Conservation (phyloP, 2,329 filamentous ascomycete species). For the Aspergillus sp. region DNA sequence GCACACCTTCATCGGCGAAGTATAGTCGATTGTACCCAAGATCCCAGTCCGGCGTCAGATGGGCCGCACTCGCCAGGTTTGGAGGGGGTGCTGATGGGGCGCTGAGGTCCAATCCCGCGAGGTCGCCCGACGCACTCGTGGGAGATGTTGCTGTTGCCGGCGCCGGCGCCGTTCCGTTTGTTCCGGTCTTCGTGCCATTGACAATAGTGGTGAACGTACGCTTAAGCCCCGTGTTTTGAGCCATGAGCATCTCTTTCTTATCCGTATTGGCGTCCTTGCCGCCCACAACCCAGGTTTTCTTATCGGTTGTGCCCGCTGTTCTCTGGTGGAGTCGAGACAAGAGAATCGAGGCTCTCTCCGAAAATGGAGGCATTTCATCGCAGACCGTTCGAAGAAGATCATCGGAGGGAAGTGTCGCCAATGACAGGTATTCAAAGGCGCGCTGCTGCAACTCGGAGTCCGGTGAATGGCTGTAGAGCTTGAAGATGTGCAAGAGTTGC, state of each 20-base stretch:
- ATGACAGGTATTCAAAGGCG: conserved; percentile 88
- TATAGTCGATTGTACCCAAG: conserved; percentile 81
- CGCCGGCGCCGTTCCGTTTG: conserved; percentile 36
- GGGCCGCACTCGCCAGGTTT: conserved; percentile 87
- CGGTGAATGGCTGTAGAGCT: conserved; percentile 87
- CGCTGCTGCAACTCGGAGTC: conserved; percentile 95
- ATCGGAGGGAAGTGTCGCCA: conserved; percentile 83
- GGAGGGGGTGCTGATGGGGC: conserved; percentile 58
- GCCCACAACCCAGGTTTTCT: conserved; percentile 96
- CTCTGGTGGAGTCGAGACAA: conserved; percentile 93
- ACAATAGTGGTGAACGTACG: conserved; percentile 71
- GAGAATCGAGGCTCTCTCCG: conserved; percentile 86
- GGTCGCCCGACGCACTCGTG: conserved; percentile 59
- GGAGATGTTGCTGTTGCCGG: conserved; percentile 16
- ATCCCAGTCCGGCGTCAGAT: conserved; percentile 94
- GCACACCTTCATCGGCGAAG: conserved; percentile 75
- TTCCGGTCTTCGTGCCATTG: conserved; percentile 38
- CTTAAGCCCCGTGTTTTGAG: conserved; percentile 78
- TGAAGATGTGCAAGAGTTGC: conserved; percentile 86
- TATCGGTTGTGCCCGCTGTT: conserved; percentile 87
- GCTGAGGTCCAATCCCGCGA: conserved; percentile 80
- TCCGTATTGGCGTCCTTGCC: conserved; percentile 91
- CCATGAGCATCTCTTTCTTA: conserved; percentile 73
- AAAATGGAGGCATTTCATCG: conserved; percentile 98
- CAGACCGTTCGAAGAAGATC: conserved; percentile 90